These are phyloP conservation scores for Talaromyces liani DNA, from an alignment of 495 filamentous ascomycete species.

Conservation along the genomic window DNA sequence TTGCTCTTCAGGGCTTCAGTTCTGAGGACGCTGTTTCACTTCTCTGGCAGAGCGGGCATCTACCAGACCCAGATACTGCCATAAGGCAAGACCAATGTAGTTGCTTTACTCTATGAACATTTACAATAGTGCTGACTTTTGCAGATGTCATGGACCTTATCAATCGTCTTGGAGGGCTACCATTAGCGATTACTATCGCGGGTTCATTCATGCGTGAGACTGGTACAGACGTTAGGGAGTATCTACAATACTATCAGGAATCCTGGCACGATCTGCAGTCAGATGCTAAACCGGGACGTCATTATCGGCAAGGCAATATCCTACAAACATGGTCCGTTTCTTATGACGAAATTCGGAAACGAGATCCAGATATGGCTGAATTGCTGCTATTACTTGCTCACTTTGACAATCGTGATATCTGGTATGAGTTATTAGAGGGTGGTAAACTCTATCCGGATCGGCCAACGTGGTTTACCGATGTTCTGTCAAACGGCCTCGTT, in stretches of 20 bases:
- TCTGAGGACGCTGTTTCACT: slow-evolving; percentile 15
- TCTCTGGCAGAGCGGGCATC: slow-evolving; percentile 15
- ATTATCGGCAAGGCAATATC: slow-evolving; percentile 23
- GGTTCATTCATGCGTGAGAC: slow-evolving; percentile 32
- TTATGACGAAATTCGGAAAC: slow-evolving; percentile 28
- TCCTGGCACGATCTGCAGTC: slow-evolving; percentile 31
- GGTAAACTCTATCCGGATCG: slow-evolving; percentile 9
- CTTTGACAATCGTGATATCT: slow-evolving; percentile 45
- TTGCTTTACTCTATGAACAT: no score
- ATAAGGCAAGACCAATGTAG: background rate
- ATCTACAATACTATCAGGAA: slow-evolving; percentile 32
- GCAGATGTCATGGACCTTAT: slow-evolving; percentile 18
- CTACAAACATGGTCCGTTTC: slow-evolving; percentile 42
- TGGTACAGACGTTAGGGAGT: slow-evolving; percentile 22
- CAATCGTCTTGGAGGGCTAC: slow-evolving; percentile 29
- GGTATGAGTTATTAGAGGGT: slow-evolving; percentile 35
- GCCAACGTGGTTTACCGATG: slow-evolving; percentile 22
- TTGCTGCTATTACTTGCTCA: slow-evolving; percentile 37
- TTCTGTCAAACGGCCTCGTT: slow-evolving; percentile 18
- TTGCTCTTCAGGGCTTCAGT: slow-evolving; percentile 17
- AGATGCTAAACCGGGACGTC: slow-evolving; percentile 21
- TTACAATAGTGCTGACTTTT: slow-evolving; percentile 13
- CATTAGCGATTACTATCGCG: slow-evolving; percentile 35
- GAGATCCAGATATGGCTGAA: slow-evolving; percentile 26
- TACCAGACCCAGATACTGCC: slow-evolving; percentile 1